Conservation (phyloP, 106 monocot species). For the Narthecium ossifragum region DNA sequence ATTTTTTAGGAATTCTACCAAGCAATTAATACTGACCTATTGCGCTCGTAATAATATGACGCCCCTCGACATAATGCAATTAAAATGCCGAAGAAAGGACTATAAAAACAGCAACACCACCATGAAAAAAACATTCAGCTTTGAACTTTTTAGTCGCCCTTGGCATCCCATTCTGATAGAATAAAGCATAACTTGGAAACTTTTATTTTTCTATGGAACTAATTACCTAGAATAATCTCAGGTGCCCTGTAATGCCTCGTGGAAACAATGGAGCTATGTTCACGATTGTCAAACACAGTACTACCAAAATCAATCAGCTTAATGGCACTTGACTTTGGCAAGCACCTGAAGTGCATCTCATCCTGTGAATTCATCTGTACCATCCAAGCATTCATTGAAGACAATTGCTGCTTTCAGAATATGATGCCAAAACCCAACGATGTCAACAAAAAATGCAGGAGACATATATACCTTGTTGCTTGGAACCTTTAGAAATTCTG, state of each 20-base stretch:
- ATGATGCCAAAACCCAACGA: constrained; percentile 28
- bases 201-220: constrained; percentile 27
- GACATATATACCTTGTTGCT: constrained; percentile 69
- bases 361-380: constrained; percentile 74
- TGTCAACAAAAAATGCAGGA: constrained; percentile 29
- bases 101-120: no score
- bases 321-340: constrained; percentile 99
- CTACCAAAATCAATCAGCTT: constrained; percentile 99
- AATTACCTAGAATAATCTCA: constrained; percentile 96
- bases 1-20: no score
- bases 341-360: constrained; percentile 75
- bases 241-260: constrained; percentile 99
- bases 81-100: no score
- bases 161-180: no score
- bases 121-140: no score
- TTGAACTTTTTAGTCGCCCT: no score
- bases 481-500: constrained; percentile 84
- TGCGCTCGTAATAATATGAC: no score
- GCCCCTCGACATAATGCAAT: no score
- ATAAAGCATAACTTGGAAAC: no score
- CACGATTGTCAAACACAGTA: constrained; percentile 82
- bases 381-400: constrained; percentile 52
- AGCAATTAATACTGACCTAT: no score
- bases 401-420: constrained; percentile 29
- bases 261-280: constrained; percentile 94